phyloP scores from a whole-genome alignment of 2,329 filamentous ascomycete genomes.

The Didymella glomerata region DNA sequence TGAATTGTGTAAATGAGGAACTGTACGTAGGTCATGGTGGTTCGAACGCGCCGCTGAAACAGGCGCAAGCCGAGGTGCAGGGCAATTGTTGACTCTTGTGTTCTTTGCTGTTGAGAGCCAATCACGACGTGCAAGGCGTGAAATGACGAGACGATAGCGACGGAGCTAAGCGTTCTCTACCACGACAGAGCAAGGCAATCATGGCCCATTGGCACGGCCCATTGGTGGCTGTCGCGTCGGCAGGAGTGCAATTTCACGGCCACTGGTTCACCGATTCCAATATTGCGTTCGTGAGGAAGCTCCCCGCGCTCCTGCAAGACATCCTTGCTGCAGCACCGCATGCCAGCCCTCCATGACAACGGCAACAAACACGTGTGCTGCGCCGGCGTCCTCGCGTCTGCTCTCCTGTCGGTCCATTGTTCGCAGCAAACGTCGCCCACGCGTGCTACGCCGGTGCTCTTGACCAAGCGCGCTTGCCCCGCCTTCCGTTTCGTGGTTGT shows the following conservation, averaged over 20 bases:
- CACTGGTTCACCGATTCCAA: background rate
- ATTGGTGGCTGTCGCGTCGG: constrained; percentile 6
- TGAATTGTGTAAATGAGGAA: too few relatives aligned
- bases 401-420: background rate
- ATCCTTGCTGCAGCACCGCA: constrained; percentile 24
- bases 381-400: background rate
- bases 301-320: constrained; percentile 7
- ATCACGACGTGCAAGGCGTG: constrained; percentile 13
- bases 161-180: constrained; percentile 16
- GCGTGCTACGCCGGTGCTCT: constrained; percentile 1
- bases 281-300: constrained; percentile 3
- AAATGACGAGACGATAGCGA: constrained; percentile 24
- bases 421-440: background rate
- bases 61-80: background rate
- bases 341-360: too few relatives aligned
- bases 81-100: too few relatives aligned
- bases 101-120: constrained; percentile 23
- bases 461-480: constrained; percentile 22
- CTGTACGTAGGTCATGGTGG: background rate
- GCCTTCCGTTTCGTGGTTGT: constrained; percentile 7
- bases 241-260: background rate
- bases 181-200: constrained; percentile 11
- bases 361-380: constrained; percentile 17
- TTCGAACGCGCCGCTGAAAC: constrained; percentile 1
- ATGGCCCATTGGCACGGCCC: too few relatives aligned